These are phyloP conservation scores for Kazachstania sp. DNA, from an alignment of 1,139 yeast species.

Conservation along the genomic window DNA sequence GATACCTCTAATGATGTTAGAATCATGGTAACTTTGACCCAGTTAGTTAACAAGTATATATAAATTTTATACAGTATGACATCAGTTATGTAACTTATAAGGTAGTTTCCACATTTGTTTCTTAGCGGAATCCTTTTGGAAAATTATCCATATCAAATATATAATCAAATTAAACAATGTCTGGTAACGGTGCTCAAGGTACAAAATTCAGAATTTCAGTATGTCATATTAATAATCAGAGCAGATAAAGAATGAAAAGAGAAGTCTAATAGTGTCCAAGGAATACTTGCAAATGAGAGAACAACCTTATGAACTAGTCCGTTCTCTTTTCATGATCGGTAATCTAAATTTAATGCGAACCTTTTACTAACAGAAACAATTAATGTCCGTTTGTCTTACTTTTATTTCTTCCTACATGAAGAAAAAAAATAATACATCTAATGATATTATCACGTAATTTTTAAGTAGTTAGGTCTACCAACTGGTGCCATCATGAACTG, in stretches of 20 bases:
- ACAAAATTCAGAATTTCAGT: constrained; percentile 99
- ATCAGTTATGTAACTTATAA: too few relatives aligned
- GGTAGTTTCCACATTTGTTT: not conserved
- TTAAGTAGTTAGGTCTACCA: constrained; percentile 87
- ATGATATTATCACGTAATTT: constrained; percentile 5
- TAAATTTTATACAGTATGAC: not conserved
- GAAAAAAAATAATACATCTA: not conserved
- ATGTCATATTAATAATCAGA: constrained; percentile 38
- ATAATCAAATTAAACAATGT: constrained; percentile 39
- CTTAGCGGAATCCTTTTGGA: not conserved
- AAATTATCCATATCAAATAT: constrained; percentile 1
- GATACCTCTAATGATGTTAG: constrained; percentile 6
- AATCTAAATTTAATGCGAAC: not conserved
- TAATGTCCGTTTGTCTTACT: constrained; percentile 2
- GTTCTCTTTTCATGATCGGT: not conserved
- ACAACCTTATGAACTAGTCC: not conserved
- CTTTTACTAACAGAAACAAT: constrained; percentile 3
- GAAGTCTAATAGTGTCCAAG: not conserved
- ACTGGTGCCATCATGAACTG: constrained; percentile 99
- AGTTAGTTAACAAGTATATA: constrained; percentile 4
- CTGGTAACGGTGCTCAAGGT: constrained; percentile 97
- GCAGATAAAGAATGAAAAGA: not conserved
- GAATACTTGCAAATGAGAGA: not conserved
- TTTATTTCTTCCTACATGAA: not conserved
- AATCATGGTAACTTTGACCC: constrained; percentile 1